Conservation (phyloP, 768 basidiomycete species). For the Lentinula sp. region DNA sequence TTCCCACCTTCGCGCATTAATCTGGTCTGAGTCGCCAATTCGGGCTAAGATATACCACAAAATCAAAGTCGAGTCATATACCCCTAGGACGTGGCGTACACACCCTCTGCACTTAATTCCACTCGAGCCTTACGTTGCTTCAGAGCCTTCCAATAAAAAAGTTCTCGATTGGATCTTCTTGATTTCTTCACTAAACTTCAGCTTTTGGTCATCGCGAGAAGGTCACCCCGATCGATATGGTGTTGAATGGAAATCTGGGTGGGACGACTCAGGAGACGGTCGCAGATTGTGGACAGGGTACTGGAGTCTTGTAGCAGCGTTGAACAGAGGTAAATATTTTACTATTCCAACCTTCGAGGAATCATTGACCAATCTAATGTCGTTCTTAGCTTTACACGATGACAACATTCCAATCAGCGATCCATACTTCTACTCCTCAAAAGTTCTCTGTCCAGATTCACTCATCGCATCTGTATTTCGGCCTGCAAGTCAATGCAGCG, state of each 20-base stretch:
- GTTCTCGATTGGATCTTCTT: conserved; percentile 85
- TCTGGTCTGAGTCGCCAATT: neutral
- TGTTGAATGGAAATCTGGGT: conserved; percentile 70
- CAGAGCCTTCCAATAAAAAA: conserved; percentile 46
- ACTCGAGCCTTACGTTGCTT: conserved; percentile 50
- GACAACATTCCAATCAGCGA: conserved; percentile 73
- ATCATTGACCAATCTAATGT: neutral
- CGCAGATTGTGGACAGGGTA: conserved; percentile 70
- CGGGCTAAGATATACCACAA: conserved; percentile 49
- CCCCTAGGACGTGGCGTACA: conserved; percentile 76
- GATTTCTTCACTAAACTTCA: conserved; percentile 82
- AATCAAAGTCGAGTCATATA: conserved; percentile 59
- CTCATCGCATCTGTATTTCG: conserved; percentile 68
- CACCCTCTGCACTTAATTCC: conserved; percentile 74
- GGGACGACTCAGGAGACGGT: conserved; percentile 37
- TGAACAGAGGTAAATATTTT: conserved; percentile 62
- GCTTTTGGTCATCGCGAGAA: conserved; percentile 79
- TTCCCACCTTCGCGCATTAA: neutral
- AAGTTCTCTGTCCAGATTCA: conserved; percentile 61
- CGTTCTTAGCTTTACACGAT: conserved; percentile 56
- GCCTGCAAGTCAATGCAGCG: conserved; percentile 46
- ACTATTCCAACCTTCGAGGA: conserved; percentile 2
- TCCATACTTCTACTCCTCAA: conserved; percentile 73
- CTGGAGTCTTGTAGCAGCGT: conserved; percentile 78
- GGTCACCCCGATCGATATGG: conserved; percentile 59